These are phyloP conservation scores for Phytopythium litorale DNA, from an alignment of 352 stramenopile genomes.

Conservation along the genomic window DNA sequence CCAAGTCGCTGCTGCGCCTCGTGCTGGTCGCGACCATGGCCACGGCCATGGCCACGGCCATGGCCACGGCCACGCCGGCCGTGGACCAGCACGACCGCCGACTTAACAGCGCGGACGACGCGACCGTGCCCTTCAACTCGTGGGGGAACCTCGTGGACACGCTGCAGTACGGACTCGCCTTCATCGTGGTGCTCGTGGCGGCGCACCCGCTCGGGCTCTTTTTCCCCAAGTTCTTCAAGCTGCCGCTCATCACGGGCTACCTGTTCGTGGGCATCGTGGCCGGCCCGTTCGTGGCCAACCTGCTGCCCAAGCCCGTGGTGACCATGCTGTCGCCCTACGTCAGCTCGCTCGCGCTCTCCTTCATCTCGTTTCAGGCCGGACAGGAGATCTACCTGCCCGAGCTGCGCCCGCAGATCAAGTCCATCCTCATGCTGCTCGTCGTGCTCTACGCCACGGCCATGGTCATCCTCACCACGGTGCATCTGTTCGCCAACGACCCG, in stretches of 20 bases:
- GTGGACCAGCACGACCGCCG: neutral
- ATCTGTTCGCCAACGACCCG: constrained; percentile 35
- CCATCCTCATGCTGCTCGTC: constrained; percentile 45
- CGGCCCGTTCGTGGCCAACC: constrained; percentile 48
- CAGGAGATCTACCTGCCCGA: constrained; percentile 74
- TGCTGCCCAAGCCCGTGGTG: constrained; percentile 34
- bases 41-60: neutral
- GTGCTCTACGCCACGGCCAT: constrained; percentile 54
- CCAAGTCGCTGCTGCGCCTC: neutral
- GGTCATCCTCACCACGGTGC: constrained; percentile 38
- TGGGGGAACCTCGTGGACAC: constrained; percentile 35
- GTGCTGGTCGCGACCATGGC: neutral
- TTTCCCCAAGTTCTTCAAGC: constrained; percentile 50
- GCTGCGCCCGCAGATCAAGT: constrained; percentile 54
- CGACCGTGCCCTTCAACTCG: constrained; percentile 39
- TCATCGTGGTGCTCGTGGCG: constrained; percentile 52
- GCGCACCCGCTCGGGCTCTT: constrained; percentile 55
- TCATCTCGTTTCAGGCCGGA: constrained; percentile 73
- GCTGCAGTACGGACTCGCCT: constrained; percentile 38
- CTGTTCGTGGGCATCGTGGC: constrained; percentile 53
- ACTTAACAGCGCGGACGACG: constrained; percentile 16
- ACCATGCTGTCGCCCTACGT: constrained; percentile 45
- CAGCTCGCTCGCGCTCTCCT: constrained; percentile 60
- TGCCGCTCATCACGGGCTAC: constrained; percentile 65
- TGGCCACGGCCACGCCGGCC: neutral